Conservation (phyloP, 2,329 filamentous ascomycete species). For the Alternaria gansuensis region DNA sequence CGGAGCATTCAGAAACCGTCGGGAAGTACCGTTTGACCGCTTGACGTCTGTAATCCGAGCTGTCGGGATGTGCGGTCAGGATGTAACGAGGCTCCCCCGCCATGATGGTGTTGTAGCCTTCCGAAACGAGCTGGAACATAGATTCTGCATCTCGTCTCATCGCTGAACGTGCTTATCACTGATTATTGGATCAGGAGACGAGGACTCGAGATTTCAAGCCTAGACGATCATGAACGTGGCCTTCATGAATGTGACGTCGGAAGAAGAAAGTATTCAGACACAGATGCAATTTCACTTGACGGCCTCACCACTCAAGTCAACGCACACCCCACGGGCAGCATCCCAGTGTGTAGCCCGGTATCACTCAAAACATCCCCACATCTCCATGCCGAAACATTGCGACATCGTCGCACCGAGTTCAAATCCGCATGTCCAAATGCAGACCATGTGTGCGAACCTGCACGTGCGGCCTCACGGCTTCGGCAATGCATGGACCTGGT, state of each 20-base stretch:
- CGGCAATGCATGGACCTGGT: slow-evolving; percentile 16
- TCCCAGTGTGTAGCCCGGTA: slow-evolving; percentile 8
- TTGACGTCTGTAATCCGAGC: slow-evolving; percentile 7
- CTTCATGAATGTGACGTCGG: not conserved
- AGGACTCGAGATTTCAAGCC: not conserved
- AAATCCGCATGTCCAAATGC: slow-evolving; percentile 11
- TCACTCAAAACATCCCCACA: slow-evolving; percentile 9
- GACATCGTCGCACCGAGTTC: not conserved
- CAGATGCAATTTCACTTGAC: not conserved
- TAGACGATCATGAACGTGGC: not conserved
- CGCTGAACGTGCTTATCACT: not conserved
- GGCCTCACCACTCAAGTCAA: not conserved
- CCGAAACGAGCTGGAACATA: slow-evolving; percentile 39
- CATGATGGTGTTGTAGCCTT: slow-evolving; percentile 26
- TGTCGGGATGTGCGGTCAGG: slow-evolving; percentile 20
- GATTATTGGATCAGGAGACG: not conserved
- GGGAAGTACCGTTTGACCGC: slow-evolving; percentile 12
- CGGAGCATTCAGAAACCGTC: slow-evolving; percentile 19
- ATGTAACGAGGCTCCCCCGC: slow-evolving; percentile 20
- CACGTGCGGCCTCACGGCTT: not conserved
- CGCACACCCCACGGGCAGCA: not conserved
- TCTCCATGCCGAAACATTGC: slow-evolving; percentile 7
- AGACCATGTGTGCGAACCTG: slow-evolving; percentile 9
- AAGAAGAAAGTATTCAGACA: slow-evolving; percentile 1
- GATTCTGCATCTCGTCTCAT: slow-evolving; percentile 33